These are phyloP conservation scores for Trifolium repens DNA, from an alignment of 306 rosid species.

Conservation along the genomic window DNA sequence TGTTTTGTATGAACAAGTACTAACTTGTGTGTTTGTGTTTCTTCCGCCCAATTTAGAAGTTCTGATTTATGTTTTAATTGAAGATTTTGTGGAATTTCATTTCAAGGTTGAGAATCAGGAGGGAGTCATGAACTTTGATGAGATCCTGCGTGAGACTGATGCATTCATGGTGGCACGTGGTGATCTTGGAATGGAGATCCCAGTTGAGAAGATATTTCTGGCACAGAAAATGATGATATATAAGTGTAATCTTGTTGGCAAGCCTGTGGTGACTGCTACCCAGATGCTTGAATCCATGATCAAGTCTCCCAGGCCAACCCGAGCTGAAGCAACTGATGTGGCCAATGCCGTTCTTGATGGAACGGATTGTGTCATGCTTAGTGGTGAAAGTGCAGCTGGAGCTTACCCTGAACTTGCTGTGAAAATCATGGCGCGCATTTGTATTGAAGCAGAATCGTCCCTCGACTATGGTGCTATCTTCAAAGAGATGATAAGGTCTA, in stretches of 20 bases:
- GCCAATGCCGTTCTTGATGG: conserved; percentile 98
- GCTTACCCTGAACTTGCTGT: conserved; percentile 92
- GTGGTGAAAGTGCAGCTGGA: conserved; percentile 99
- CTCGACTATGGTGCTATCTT: conserved; percentile 87
- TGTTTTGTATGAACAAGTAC: background rate
- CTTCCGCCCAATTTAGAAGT: conserved; percentile 7
- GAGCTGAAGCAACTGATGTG: conserved; percentile 96
- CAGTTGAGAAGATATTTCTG: conserved; percentile 92
- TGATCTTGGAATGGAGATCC: conserved; percentile 98
- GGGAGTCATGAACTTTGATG: conserved; percentile 95
- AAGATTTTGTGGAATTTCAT: conserved; percentile 34
- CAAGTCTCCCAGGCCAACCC: conserved; percentile 95
- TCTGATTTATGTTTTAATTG: conserved; percentile 26
- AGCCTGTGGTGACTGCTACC: conserved; percentile 97
- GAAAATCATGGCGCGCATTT: conserved; percentile 90
- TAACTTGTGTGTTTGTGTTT: background rate
- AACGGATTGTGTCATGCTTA: conserved; percentile 96
- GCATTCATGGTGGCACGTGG: conserved; percentile 99
- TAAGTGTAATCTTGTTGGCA: conserved; percentile 93
- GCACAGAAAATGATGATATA: conserved; percentile 99
- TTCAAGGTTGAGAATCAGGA: conserved; percentile 94
- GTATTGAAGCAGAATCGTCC: conserved; percentile 93
- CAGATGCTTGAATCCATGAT: conserved; percentile 99
- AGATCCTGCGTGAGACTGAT: conserved; percentile 93
- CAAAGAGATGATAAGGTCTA: conserved; percentile 92